Conservation (phyloP, 1,284 basidiomycete species). For the Leccinum ponderosum region DNA sequence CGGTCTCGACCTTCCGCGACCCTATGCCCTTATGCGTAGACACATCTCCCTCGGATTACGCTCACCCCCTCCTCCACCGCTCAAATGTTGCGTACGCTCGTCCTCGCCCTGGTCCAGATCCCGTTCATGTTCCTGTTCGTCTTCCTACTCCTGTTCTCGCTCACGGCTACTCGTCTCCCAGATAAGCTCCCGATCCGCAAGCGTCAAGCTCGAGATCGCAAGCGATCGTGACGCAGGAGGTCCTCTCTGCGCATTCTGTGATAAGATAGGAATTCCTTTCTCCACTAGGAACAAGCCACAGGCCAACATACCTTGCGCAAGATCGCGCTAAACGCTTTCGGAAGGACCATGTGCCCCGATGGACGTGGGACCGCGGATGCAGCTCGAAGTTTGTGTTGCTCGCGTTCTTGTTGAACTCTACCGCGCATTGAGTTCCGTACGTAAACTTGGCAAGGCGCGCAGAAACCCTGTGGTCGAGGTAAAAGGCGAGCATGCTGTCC, state of each 20-base stretch:
- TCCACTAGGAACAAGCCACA: neutral
- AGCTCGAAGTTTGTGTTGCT: slow-evolving; percentile 34
- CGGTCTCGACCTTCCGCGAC: slow-evolving; percentile 27
- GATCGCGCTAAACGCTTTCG: slow-evolving; percentile 35
- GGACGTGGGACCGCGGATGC: slow-evolving; percentile 25
- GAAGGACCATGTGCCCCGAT: slow-evolving; percentile 34
- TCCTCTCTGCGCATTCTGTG: slow-evolving; percentile 31
- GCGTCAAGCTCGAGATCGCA: neutral
- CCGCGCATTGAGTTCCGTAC: slow-evolving; percentile 35
- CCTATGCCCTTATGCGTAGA: slow-evolving; percentile 33
- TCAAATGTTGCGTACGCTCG: no score
- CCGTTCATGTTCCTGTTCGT: no score
- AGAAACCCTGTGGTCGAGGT: slow-evolving; percentile 37
- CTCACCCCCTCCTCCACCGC: no score
- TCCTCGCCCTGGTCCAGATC: no score
- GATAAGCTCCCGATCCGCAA: no score
- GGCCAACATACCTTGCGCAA: slow-evolving; percentile 31
- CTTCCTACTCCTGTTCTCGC: no score
- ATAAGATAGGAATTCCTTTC: slow-evolving; percentile 43
- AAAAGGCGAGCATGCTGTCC: no score
- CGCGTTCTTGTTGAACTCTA: slow-evolving; percentile 27
- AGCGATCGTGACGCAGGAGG: slow-evolving; percentile 27
- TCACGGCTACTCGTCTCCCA: no score
- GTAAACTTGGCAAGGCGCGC: slow-evolving; percentile 36
- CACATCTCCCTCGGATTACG: slow-evolving; percentile 35